Evolutionary conservation across 495 filamentous ascomycete genomes (phyloP), one percentile per base, ranked within the genome.

Genomic region (Penicillium fimorum): DNA sequence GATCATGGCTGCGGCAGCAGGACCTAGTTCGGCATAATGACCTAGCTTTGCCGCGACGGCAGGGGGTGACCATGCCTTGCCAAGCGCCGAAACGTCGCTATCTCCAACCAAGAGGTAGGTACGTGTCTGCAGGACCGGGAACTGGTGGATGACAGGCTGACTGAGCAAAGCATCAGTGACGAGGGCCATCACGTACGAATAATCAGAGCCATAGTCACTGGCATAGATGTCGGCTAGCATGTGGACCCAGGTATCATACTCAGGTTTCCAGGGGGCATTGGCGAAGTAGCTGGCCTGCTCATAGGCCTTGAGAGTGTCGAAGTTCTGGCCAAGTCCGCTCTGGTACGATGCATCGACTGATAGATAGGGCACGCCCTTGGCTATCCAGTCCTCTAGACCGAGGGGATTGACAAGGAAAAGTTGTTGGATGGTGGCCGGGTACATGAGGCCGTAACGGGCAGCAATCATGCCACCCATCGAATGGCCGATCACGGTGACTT

Each of bases 401-500:
- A 60, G 32, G 13, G 58, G 58, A 44, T 61, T 55, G 15, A 61
- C 58, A 5, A 61, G 54, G 32, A 61, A 20, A n/a, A 61, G 58
- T 43, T 61, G 58, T 8, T 57, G 17, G n/a, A 61, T 35, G 11
- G 29, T 33, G 20, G 43, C 12, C 11, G 58, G 53, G 29, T 61
- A 61, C 58, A 61, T 61, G 13, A 61, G 58, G 12, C 54, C 58
- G 38, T 57, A 61, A 18, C 58, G 58, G 12, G 58, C 55, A 6
- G 58, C 54, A 33, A 61, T 61, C 58, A 61, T 61, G 3, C 58
- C 58, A 30, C 58, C 58, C 58, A 61, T 61, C 22, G 58, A 61
- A 53, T 61, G 58, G 8, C 58, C 58, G 25, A 61, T 52, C 20
- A 61, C 29, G 15, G 54, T 61, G 22, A 25, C 58, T 48, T 50